Base-by-base conservation (phyloP, 1,139 yeast species). In the Sugiyamaella sp. region DNA sequence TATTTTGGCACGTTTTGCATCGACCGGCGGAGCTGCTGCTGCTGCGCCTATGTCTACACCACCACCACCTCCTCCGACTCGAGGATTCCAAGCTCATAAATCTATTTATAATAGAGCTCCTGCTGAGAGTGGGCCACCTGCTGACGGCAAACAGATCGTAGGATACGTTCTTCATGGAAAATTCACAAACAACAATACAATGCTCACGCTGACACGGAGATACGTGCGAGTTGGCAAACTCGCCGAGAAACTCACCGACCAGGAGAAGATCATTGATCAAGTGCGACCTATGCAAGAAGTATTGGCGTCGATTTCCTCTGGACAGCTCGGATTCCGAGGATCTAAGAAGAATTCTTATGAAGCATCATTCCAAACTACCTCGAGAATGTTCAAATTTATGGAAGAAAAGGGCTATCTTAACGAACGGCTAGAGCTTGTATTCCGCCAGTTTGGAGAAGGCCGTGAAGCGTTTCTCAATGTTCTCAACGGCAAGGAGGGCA, bases 401-500 rank as follows among this genome's bases (percentile, higher is more conserved):
- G 82, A 84, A 65, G 69, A 73, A 53, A 77, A 77, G 60, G 80
- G 79, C 43, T 73, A 78, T 57, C 71, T 84, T 52, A 61, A 63
- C 46, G 57, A 63, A 41, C 64, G 66, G 17, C 57, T 73, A 37
- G 97, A 91, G 69, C 71, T 93, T 53, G 81, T 89, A 16, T 75
- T 90, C 65, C 84, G 84, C 64, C 88, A 89, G 62, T 89, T 86
- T 63, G 96, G 97, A 53, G 87, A 87, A 67, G 97, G 97, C 40
- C 81, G 97, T 70, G 85, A 83, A 59, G 97, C 96, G 1, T 91
- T 93, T 64, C 75, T 84, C 59, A 85, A 85, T 52, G 96, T 96
- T 1, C 78, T 93, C 61, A 82, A 82, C 65, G 97, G 98, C 63
- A 87, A 87, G 67, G 98, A 93, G 75, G 98, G 98, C 50, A 75